A percentile compares a stretch with the other conserved stretches of the same genome.
These are phyloP conservation scores for Dryas integrifolia DNA, from an alignment of 331 rosid genomes.

Conservation along the genomic window DNA sequence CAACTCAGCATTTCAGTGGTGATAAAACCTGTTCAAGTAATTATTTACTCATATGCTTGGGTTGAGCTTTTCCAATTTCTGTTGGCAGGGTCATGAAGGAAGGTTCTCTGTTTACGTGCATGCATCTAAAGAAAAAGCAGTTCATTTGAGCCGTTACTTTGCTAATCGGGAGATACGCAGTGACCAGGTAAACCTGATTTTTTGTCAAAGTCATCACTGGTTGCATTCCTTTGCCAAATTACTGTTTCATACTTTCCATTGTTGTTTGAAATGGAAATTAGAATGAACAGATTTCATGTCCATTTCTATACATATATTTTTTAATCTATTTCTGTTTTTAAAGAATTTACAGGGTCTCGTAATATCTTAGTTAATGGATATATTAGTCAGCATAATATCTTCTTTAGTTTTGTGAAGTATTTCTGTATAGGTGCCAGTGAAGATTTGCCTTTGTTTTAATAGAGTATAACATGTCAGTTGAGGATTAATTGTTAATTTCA, in stretches of 20 bases:
- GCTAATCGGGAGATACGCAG: conserved; percentile 75
- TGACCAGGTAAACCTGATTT: conserved; percentile 57
- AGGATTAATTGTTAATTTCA: neutral
- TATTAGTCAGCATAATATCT: neutral
- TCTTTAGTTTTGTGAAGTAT: neutral
- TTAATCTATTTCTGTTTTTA: neutral
- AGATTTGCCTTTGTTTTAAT: neutral
- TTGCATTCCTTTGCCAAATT: neutral
- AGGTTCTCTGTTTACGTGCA: conserved; percentile 93
- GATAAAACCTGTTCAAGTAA: neutral
- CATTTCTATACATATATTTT: neutral
- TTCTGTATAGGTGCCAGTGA: neutral
- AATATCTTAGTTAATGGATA: neutral
- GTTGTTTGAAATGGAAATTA: neutral
- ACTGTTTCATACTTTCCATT: neutral
- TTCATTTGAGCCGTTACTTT: conserved; percentile 85
- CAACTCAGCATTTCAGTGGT: neutral
- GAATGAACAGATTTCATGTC: neutral
- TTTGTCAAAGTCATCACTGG: neutral
- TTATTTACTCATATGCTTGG: conserved; percentile 4
- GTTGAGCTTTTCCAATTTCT: conserved; percentile 22
- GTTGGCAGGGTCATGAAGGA: conserved; percentile 94
- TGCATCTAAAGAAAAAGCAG: conserved; percentile 80
- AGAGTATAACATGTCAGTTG: neutral
- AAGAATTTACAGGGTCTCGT: too few species aligned